These are phyloP conservation scores for Echinosophora koreensis DNA, from an alignment of 306 rosid species.

Conservation along the genomic window DNA sequence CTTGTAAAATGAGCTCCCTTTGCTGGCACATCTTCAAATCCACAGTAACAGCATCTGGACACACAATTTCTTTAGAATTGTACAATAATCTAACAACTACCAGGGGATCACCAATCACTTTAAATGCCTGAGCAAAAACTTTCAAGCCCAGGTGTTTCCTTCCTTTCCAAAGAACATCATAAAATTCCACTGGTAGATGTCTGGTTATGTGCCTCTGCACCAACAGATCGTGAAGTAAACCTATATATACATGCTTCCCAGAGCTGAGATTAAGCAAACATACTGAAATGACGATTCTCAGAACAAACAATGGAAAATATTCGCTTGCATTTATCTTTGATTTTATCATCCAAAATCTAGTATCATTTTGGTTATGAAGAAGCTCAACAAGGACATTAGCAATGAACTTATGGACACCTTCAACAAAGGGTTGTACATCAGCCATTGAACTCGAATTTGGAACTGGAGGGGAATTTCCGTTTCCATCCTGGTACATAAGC, in stretches of 20 bases:
- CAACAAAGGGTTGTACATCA: not conserved
- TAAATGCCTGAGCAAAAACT: slow-evolving; percentile 59
- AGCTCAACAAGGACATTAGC: not conserved
- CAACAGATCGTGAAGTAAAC: slow-evolving; percentile 42
- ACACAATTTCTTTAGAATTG: slow-evolving; percentile 12
- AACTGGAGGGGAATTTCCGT: slow-evolving; percentile 31
- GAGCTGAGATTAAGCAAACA: slow-evolving; percentile 61
- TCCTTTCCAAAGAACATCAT: slow-evolving; percentile 38
- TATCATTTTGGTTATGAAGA: slow-evolving; percentile 28
- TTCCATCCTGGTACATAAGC: slow-evolving; percentile 57
- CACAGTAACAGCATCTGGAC: slow-evolving; percentile 53
- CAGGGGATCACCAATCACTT: slow-evolving; percentile 58
- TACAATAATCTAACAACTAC: slow-evolving; percentile 51
- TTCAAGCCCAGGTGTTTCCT: slow-evolving; percentile 23
- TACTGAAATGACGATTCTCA: slow-evolving; percentile 52
- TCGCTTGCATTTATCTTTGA: slow-evolving; percentile 27
- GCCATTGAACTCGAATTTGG: slow-evolving; percentile 5
- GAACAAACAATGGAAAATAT: slow-evolving; percentile 50
- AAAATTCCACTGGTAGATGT: slow-evolving; percentile 55
- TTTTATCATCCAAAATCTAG: slow-evolving; percentile 54
- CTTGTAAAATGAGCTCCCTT: slow-evolving; percentile 40
- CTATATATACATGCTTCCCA: slow-evolving; percentile 7
- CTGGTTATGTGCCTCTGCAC: slow-evolving; percentile 26
- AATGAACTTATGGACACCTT: slow-evolving; percentile 36
- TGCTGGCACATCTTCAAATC: slow-evolving; percentile 45